A percentile compares a stretch with the other conserved stretches of the same genome.
phyloP scores from a whole-genome alignment of 108 stramenopile species.

The Chaetoceros tenuissimus region DNA sequence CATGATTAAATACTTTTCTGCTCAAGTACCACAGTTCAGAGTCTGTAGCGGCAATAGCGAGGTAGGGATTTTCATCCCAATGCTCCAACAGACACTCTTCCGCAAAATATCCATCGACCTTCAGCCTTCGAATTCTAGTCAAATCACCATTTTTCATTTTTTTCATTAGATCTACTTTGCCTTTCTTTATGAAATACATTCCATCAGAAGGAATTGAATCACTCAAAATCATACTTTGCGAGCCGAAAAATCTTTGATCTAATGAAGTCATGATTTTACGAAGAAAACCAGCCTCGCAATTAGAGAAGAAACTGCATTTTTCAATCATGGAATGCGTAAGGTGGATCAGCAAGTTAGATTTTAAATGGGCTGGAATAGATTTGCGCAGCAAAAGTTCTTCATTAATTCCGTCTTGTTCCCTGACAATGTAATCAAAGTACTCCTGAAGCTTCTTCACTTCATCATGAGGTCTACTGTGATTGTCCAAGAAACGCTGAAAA shows the following conservation, averaged over 20 bases:
- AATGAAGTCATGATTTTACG: conserved; percentile 27
- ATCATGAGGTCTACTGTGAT: conserved; percentile 22
- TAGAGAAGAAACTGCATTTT: conserved; percentile 23
- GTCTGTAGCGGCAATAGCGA: conserved; percentile 28
- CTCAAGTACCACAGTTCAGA: conserved; percentile 36
- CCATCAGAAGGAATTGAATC: conserved; percentile 15
- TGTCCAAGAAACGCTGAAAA: conserved; percentile 23
- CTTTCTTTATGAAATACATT: conserved; percentile 45
- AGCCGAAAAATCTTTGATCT: conserved; percentile 27
- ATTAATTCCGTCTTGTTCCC: conserved; percentile 32
- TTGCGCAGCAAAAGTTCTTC: conserved; percentile 20
- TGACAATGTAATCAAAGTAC: conserved; percentile 39
- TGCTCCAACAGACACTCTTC: conserved; percentile 29
- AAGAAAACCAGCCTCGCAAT: conserved; percentile 25
- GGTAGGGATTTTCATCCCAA: conserved; percentile 29
- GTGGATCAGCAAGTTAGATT: conserved; percentile 22
- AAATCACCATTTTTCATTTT: conserved; percentile 3
- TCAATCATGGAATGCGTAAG: conserved; percentile 31
- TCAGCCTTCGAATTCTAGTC: conserved; percentile 13
- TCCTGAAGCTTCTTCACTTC: conserved; percentile 14
- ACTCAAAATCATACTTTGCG: conserved; percentile 18
- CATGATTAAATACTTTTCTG: conserved; percentile 17
- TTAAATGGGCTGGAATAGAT: conserved; percentile 16
- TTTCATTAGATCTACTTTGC: conserved; percentile 28
- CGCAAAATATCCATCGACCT: conserved; percentile 28